Evolutionary conservation across 148 eudicot species (phyloP), one percentile per base, ranked within the genome.

Genomic region (Talinum fruticosum): DNA sequence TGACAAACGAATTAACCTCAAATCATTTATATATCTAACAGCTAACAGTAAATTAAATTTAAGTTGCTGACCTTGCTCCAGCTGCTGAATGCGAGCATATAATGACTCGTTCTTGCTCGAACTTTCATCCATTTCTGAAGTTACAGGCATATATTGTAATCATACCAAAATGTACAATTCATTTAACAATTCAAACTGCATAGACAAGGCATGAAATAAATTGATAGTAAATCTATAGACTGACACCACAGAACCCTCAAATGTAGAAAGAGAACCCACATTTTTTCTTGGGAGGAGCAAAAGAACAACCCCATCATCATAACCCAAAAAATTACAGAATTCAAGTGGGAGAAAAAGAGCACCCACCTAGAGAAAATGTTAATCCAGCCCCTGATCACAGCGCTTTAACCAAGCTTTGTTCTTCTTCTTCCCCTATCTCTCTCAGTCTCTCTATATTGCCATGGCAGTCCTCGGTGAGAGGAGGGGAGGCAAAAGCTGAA

Each of bases 21-120:
- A 23, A 70, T 16, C 33, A 12, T 69, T 24, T 21, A 32, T 8
- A 32, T 59, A 59, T 24, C 38, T 37, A 26, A 36, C 30, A 57
- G 21, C 69, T 69, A 69, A 70, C 13, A 69, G 1, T 32, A 2
- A 57, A 68, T 4, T 13, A 59, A 24, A 59, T 59, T 67, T 24
- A 32, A 76, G 49, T 53, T 49, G 71, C 91, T 47, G 78, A 95
- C 99, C 99, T 14, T 80, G 85, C 76, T 95, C 97, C 80, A 92
- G 72, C 74, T 87, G 88, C 70, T 83, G 88, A 77, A 95, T 83
- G 72, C 90, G 96, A 78, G 91, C 88, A 81, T 80, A 38, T 79
- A 91, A 84, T n/a, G 91, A 76, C 76, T 87, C 94, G 3, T 78
- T 83, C 23, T 80, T 89, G 34, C 81, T 69, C 35, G 84, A 68